phyloP scores from a whole-genome alignment of 495 filamentous ascomycete genomes.

The Amphirosellinia nigrospora region DNA sequence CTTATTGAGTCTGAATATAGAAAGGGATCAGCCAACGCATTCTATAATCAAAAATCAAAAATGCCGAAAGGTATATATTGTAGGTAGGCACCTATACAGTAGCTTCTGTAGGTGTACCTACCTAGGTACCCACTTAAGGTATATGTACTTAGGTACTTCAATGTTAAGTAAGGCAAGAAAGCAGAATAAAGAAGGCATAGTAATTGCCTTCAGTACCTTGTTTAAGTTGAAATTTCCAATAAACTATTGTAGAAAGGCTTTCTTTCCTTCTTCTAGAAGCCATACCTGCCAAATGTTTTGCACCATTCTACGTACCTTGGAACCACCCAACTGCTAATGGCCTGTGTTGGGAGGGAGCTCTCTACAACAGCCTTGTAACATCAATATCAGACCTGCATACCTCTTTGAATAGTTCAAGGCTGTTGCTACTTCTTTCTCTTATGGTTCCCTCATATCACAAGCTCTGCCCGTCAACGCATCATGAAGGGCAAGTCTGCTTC shows the following conservation, averaged over 20 bases:
- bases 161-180: no score
- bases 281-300: background rate
- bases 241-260: background rate
- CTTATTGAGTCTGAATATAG: no score
- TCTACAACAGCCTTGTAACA: background rate
- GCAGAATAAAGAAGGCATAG: background rate
- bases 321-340: background rate
- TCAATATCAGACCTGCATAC: background rate
- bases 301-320: background rate
- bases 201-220: no score
- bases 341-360: background rate
- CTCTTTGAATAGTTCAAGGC: background rate
- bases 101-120: no score
- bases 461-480: background rate
- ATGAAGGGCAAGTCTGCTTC: background rate
- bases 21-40: no score
- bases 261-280: background rate
- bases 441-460: background rate
- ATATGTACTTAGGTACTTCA: no score
- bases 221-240: background rate
- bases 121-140: no score
- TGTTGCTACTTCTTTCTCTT: background rate
- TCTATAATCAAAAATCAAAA: no score
- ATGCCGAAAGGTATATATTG: no score
- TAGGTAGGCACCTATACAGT: no score